Evolutionary conservation across 1,139 yeast species (phyloP), one percentile per base, ranked within the genome.

Genomic region (Fermentozyma sake): DNA sequence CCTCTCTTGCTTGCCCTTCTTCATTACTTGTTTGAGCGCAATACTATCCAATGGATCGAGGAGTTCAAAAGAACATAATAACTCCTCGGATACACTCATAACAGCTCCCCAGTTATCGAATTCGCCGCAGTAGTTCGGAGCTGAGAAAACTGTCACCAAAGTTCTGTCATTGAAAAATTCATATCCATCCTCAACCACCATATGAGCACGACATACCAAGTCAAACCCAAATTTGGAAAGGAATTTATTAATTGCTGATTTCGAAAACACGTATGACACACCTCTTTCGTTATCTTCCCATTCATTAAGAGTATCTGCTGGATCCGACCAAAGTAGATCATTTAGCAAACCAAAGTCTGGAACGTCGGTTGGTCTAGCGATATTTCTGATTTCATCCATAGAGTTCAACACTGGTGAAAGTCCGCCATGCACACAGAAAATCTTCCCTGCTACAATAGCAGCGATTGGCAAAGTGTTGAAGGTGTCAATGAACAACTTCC

Each of bases 51-150:
- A 68, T 6, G 98, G 98, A 58, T 91, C 96, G 35, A 91, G 65
- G 38, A 91, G 69, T 55, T 91, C 97, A 58, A 91, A 91, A 34
- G 91, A 80, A 55, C 97, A 91, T 36, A 91, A 63, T 39, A 91
- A 65, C 44, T 87, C 96, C 42, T 91, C 96, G 41, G 85, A 78
- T 11, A 91, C 97, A 45, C 94, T 79, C 98, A 91, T 91, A 2
- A 91, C 96, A 1, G 97, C 97, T 13, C 97, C 98, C 96, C 96
- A 91, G 51, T 91, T 91, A 54, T 91, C 97, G 48, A 91, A 91
- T 55, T 91, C 98, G 20, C 98, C 97, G 60, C 98, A 91, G 52
- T 91, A 91, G 56, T 91, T 91, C 2, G 98, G 97, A 1, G 98
- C 98, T 31, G 87, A 77, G 54, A 91, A 91, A 9, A 91, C 96